Percentiles rank a stretch among this genome's conserved stretches.
phyloP scores from a whole-genome alignment of 192 early-diverging fungal genomes.

The Entomortierella beljakovae region DNA sequence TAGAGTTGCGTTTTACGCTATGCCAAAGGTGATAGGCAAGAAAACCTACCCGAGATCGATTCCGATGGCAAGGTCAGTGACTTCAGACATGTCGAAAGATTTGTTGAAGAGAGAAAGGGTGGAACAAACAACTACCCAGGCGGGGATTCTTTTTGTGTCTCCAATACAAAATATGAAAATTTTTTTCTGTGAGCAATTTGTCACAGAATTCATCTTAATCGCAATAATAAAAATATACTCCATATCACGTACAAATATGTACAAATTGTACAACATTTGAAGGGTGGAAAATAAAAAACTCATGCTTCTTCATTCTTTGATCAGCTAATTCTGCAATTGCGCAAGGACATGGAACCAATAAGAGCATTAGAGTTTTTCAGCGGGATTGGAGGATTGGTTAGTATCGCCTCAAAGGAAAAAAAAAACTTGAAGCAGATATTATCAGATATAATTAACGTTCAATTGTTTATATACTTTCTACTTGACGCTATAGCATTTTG shows the following conservation, averaged over 20 bases:
- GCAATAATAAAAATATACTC: background rate
- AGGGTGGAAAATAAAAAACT: too few species aligned
- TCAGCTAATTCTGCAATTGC: background rate
- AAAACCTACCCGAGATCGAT: slow-evolving; percentile 55
- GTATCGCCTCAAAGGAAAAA: too few species aligned
- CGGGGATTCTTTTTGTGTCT: slow-evolving; percentile 9
- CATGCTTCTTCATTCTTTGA: background rate
- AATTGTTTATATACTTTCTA: background rate
- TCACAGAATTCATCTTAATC: background rate
- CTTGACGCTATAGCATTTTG: slow-evolving; percentile 69
- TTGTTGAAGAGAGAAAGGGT: slow-evolving; percentile 54
- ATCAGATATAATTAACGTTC: too few species aligned
- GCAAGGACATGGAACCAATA: slow-evolving; percentile 31
- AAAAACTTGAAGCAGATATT: too few species aligned
- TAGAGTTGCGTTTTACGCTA: background rate
- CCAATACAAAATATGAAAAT: background rate
- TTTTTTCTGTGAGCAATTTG: background rate
- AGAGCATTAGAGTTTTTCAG: slow-evolving; percentile 76
- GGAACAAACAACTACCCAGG: slow-evolving; percentile 36
- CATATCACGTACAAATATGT: background rate
- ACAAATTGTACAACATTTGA: too few species aligned
- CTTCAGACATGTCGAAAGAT: slow-evolving; percentile 56
- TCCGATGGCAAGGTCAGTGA: slow-evolving; percentile 57
- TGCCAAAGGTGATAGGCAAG: background rate
- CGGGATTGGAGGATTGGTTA: slow-evolving; percentile 75